Percentiles rank a stretch among this genome's conserved stretches.
phyloP scores from a whole-genome alignment of 805 yeast species.

The Ascoidea tarda region DNA sequence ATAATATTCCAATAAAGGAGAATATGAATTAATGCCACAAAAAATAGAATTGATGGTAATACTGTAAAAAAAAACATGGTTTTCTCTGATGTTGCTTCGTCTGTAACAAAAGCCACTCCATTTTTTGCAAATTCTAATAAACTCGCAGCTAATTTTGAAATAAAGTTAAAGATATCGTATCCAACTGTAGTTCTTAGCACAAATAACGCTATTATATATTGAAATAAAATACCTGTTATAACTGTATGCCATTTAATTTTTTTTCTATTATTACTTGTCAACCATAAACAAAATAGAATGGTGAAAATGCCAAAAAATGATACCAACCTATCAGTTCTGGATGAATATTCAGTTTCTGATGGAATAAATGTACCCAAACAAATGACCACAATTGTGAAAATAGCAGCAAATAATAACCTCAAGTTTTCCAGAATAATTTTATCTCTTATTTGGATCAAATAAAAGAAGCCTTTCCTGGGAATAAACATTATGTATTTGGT shows the following conservation, averaged over 20 bases:
- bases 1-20: slow-evolving; percentile 44
- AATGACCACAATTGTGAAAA: slow-evolving; percentile 30
- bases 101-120: slow-evolving; percentile 48
- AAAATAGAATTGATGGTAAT: slow-evolving; percentile 48
- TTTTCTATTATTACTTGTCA: slow-evolving; percentile 30
- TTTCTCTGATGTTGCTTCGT: slow-evolving; percentile 21
- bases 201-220: slow-evolving; percentile 43
- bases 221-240: slow-evolving; percentile 44
- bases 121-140: slow-evolving; percentile 41
- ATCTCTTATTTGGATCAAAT: slow-evolving; percentile 15
- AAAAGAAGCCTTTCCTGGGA: not conserved
- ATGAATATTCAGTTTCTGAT: slow-evolving; percentile 29
- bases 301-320: slow-evolving; percentile 42
- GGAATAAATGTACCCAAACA: slow-evolving; percentile 42
- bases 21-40: slow-evolving; percentile 47
- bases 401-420: slow-evolving; percentile 29
- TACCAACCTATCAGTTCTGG: slow-evolving; percentile 36
- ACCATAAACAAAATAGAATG: slow-evolving; percentile 27
- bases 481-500: not conserved
- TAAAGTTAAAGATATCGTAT: slow-evolving; percentile 46
- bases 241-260: slow-evolving; percentile 45
- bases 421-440: slow-evolving; percentile 26
- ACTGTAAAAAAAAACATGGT: slow-evolving; percentile 42
- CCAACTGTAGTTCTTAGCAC: slow-evolving; percentile 47
- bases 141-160: slow-evolving; percentile 40